Conservation (phyloP, 139 green algal genomes). For the Tetradesmus lagerheimii region DNA sequence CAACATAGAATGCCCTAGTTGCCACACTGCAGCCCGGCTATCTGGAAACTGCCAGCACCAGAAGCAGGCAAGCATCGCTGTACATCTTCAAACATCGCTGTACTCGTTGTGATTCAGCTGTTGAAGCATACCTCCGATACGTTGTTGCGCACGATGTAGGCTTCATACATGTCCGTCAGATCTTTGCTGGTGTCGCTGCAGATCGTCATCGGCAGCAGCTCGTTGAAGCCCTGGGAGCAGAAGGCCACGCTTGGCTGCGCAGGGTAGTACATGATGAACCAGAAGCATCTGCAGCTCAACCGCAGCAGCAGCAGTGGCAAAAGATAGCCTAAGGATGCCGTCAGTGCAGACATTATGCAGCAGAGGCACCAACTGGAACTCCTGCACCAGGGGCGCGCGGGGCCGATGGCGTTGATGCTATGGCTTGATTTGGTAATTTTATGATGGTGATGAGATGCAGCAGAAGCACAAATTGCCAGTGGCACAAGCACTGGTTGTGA, state of each 20-base stretch:
- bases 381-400: too few species aligned
- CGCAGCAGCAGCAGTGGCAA: neutral
- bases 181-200: neutral
- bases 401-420: too few species aligned
- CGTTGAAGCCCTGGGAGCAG: neutral
- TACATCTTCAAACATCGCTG: neutral
- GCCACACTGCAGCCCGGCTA: too few species aligned
- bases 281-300: neutral
- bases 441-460: too few species aligned
- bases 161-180: neutral
- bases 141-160: neutral
- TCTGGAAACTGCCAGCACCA: too few species aligned
- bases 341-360: neutral
- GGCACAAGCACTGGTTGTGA: too few species aligned
- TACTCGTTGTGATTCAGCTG: neutral
- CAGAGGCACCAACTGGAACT: neutral
- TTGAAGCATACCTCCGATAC: neutral
- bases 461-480: too few species aligned
- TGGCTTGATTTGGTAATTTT: too few species aligned
- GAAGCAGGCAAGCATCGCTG: neutral
- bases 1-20: too few species aligned
- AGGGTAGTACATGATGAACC: neutral
- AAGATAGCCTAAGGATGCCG: neutral
- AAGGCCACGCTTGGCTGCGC: neutral
- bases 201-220: neutral